A percentile compares a stretch with the other conserved stretches of the same genome.
phyloP scores from a whole-genome alignment of 495 filamentous ascomycete genomes.

The Penicillium nucicola region DNA sequence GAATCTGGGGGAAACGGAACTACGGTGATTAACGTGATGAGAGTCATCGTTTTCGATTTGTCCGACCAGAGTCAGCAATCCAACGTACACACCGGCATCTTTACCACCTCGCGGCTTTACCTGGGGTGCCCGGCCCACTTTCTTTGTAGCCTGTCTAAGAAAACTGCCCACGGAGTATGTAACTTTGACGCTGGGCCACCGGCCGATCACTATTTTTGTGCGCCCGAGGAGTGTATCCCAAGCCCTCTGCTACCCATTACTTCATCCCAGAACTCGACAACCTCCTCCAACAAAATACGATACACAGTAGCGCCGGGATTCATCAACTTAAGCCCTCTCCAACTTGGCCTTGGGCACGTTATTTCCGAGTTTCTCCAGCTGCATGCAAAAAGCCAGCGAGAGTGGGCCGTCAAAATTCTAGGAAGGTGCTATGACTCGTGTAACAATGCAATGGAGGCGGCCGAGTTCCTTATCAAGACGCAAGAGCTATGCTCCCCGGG shows the following conservation, averaged over 20 bases:
- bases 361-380: slow-evolving; percentile 2
- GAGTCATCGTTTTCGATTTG: not conserved
- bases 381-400: not conserved
- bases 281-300: not conserved
- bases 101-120: not conserved
- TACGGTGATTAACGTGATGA: not conserved
- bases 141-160: slow-evolving; percentile 9
- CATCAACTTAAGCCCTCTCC: slow-evolving; percentile 7
- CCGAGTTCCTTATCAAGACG: slow-evolving; percentile 4
- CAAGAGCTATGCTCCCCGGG: not conserved
- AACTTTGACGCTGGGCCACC: slow-evolving; percentile 15
- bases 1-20: too few relatives aligned
- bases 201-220: slow-evolving; percentile 13
- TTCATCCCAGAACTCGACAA: not conserved
- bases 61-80: slow-evolving; percentile 1
- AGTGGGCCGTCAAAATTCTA: not conserved
- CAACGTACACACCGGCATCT: not conserved
- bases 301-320: slow-evolving; percentile 8
- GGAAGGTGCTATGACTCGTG: slow-evolving; percentile 8
- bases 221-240: slow-evolving; percentile 15
- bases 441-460: slow-evolving; percentile 8
- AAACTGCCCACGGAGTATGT: not conserved
- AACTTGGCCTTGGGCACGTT: slow-evolving; percentile 7
- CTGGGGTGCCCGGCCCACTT: slow-evolving; percentile 1
- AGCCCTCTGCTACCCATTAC: slow-evolving; percentile 1